A percentile compares a stretch with the other conserved stretches of the same genome.
These are phyloP conservation scores for Cryphonectria parasitica DNA, from an alignment of 2,329 filamentous ascomycete genomes.

Conservation along the genomic window DNA sequence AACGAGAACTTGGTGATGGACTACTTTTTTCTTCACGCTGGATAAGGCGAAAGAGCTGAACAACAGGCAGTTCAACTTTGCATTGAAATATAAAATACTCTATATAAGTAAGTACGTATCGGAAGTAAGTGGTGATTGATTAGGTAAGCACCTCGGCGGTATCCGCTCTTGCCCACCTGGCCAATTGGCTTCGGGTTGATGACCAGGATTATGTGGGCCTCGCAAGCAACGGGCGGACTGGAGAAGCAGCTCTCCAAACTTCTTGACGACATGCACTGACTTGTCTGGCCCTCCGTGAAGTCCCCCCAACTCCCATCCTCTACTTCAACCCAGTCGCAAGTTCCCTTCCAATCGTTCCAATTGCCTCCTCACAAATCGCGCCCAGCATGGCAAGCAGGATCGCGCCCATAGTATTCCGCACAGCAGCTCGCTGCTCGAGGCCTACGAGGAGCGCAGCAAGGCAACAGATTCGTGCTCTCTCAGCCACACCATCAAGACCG, in stretches of 20 bases:
- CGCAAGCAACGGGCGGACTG: not conserved
- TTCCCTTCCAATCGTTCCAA: conserved; percentile 23
- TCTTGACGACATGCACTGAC: conserved; percentile 11
- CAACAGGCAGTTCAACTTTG: too few relatives aligned
- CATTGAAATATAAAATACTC: not conserved
- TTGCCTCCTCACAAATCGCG: conserved; percentile 35
- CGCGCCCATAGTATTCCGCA: conserved; percentile 72
- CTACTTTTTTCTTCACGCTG: too few relatives aligned
- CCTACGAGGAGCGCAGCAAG: conserved; percentile 61
- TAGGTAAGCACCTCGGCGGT: not conserved
- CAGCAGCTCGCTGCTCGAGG: conserved; percentile 60
- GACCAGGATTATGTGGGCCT: conserved; percentile 9
- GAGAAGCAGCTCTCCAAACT: conserved; percentile 8
- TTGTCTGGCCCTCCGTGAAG: not conserved
- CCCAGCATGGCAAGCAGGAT: conserved; percentile 80
- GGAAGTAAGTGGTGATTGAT: not conserved
- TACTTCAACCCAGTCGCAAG: not conserved
- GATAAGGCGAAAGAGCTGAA: too few relatives aligned
- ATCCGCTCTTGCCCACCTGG: not conserved
- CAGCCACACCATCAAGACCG: conserved; percentile 65
- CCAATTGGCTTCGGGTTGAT: conserved; percentile 8
- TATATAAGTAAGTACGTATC: not conserved
- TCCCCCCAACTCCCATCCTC: too few relatives aligned
- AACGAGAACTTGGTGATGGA: not conserved
- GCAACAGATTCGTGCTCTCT: conserved; percentile 74